phyloP scores from a whole-genome alignment of 345 rosid species.

The Pugionium cornutum region DNA sequence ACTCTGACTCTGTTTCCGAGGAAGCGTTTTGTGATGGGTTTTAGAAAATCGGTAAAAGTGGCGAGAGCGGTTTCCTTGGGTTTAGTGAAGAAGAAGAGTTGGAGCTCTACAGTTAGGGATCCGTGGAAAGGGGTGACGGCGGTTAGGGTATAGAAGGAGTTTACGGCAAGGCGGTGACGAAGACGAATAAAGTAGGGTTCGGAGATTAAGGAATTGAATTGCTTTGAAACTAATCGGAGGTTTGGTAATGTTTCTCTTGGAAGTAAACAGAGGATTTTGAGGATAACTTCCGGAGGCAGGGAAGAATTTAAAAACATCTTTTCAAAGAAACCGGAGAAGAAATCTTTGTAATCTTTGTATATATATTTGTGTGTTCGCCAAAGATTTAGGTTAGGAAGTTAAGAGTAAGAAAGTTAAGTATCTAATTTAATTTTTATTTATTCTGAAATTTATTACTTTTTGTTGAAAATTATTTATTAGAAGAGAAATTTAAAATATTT shows the following conservation, averaged over 20 bases:
- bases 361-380: conserved; percentile 8
- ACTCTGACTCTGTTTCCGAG: conserved; percentile 26
- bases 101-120: conserved; percentile 17
- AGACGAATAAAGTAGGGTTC: conserved; percentile 20
- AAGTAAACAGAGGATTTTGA: conserved; percentile 27
- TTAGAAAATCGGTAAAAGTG: background rate
- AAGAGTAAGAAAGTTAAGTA: background rate
- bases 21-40: conserved; percentile 26
- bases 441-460: background rate
- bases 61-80: conserved; percentile 11
- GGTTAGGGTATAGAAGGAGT: conserved; percentile 17
- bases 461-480: too few relatives aligned
- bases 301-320: conserved; percentile 11
- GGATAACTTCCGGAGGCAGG: conserved; percentile 27
- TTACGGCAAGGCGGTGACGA: conserved; percentile 15
- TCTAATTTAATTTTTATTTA: background rate
- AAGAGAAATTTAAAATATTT: too few relatives aligned
- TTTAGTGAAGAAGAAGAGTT: conserved; percentile 21
- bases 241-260: conserved; percentile 17
- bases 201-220: conserved; percentile 32
- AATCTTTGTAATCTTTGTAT: background rate
- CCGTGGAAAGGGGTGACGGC: background rate
- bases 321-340: conserved; percentile 4
- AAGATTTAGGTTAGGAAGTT: conserved; percentile 12
- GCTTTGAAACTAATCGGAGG: conserved; percentile 24